phyloP scores from a whole-genome alignment of 495 filamentous ascomycete species.

The Xylaria castorea region DNA sequence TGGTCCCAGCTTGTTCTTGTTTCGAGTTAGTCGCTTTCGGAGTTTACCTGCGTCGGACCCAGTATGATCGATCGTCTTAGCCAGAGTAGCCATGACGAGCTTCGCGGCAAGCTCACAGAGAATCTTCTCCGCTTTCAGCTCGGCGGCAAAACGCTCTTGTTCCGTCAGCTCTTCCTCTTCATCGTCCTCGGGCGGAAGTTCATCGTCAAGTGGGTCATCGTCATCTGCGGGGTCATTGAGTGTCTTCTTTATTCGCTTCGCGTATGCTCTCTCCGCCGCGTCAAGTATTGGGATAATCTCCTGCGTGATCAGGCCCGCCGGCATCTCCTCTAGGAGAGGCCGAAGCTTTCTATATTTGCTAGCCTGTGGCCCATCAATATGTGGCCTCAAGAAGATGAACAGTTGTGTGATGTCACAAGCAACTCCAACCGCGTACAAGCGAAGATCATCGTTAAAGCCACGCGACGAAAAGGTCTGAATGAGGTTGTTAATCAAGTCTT shows the following conservation, averaged over 20 bases:
- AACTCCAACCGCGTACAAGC: conserved; percentile 73
- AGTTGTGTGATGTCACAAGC: conserved; percentile 83
- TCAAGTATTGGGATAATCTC: conserved; percentile 77
- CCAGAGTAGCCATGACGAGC: conserved; percentile 78
- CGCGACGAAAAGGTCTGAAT: conserved; percentile 69
- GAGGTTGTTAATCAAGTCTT: conserved; percentile 65
- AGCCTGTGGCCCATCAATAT: conserved; percentile 37
- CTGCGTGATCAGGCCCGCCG: conserved; percentile 57
- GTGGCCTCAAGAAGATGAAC: conserved; percentile 71
- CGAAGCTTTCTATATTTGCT: conserved; percentile 61
- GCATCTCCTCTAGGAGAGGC: conserved; percentile 69
- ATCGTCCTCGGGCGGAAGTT: conserved; percentile 65
- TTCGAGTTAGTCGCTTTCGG: conserved; percentile 67
- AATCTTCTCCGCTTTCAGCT: conserved; percentile 77
- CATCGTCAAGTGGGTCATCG: conserved; percentile 66
- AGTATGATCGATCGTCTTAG: conserved; percentile 70
- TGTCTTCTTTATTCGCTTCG: conserved; percentile 68
- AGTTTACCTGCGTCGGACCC: conserved; percentile 65
- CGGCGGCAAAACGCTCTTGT: conserved; percentile 61
- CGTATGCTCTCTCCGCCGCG: conserved; percentile 74
- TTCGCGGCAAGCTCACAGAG: conserved; percentile 86
- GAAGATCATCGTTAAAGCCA: conserved; percentile 73
- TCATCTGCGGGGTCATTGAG: conserved; percentile 72
- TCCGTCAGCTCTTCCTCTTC: conserved; percentile 61
- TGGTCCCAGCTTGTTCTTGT: conserved; percentile 69